Base-by-base conservation (phyloP, 352 stramenopile species). In the Pythium volutum region DNA sequence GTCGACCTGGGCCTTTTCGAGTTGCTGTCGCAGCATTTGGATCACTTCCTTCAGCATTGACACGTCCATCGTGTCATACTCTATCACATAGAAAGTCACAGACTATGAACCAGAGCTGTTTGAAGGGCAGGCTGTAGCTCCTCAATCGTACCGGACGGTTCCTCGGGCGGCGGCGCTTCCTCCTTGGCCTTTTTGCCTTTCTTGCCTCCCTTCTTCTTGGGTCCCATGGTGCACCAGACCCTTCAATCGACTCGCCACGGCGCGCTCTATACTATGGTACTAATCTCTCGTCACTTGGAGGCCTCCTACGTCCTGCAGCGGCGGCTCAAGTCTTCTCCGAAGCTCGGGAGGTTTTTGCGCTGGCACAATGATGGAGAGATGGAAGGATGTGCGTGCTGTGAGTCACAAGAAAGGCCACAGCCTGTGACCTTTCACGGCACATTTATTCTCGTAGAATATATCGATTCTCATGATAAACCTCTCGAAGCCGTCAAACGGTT, bases 21-120 rank as follows among this genome's bases (percentile, higher is more conserved):
- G 73, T 66, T 97, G 88, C 70, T 97, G 90, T 7, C 77, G 74
- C 38, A 98, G 86, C 86, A 96, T 97, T 34, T 93, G 88, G 48
- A 96, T 92, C 60, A 96, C 90, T 68, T 98, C 90, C 46, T 93
- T 87, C 23, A 98, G 87, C 89, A 97, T 97, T 65, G 92, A 75
- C 18, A 96, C 74, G 73, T 97, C 90, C 91, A 97, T 97, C 39
- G 85, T 91, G 59, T 97, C 89, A 60, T 97, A 98, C 48, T 97
- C 89, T 92, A 53, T 25, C 11, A 4, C 14, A 23, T 16, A 22
- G 16, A 55, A n/a, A 53, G 11, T 10, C 33, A 22, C 18, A 22
- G 23, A 26, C 47, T 23, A 29, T 46, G 9, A 46, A 20, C 6
- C 4, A 18, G 31, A 33, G 34, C 15, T 11, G 15, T 20, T 38